Evolutionary conservation across 176 grass and related monocot species (phyloP).

Genomic region (Paspalum vaginatum): DNA sequence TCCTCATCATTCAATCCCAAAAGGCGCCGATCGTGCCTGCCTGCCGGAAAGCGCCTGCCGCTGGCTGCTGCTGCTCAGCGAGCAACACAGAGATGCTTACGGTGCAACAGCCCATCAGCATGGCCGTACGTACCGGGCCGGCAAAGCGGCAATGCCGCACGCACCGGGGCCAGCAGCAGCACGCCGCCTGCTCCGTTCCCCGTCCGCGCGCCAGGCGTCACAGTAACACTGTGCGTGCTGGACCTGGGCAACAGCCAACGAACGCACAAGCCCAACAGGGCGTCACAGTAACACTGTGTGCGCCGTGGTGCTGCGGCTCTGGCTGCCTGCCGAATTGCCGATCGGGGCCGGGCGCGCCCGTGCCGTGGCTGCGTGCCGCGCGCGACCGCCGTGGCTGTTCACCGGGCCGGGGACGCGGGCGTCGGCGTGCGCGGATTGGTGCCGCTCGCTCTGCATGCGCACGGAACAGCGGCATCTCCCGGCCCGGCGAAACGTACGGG

Average conservation of each 20-base stretch:
- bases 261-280: no score
- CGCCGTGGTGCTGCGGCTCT: background rate
- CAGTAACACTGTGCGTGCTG: no score
- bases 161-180: background rate
- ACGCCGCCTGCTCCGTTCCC: slow-evolving; percentile 12
- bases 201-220: background rate
- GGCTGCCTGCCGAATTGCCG: background rate
- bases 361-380: background rate
- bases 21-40: slow-evolving; percentile 4
- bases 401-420: background rate
- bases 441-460: background rate
- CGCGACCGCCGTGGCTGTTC: slow-evolving; percentile 17
- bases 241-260: no score
- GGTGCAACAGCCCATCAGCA: background rate
- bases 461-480: background rate
- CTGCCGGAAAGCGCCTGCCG: slow-evolving; percentile 18
- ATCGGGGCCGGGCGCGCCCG: background rate
- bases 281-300: background rate
- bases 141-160: background rate
- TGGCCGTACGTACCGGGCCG: no score
- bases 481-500: background rate
- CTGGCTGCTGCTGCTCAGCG: slow-evolving; percentile 1
- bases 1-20: slow-evolving; percentile 42
- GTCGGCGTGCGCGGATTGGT: background rate
- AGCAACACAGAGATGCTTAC: background rate